A percentile compares a stretch with the other conserved stretches of the same genome.
Conservation (phyloP, 2,329 filamentous ascomycete species). For the Hawksworthiomyces lignivorus region DNA sequence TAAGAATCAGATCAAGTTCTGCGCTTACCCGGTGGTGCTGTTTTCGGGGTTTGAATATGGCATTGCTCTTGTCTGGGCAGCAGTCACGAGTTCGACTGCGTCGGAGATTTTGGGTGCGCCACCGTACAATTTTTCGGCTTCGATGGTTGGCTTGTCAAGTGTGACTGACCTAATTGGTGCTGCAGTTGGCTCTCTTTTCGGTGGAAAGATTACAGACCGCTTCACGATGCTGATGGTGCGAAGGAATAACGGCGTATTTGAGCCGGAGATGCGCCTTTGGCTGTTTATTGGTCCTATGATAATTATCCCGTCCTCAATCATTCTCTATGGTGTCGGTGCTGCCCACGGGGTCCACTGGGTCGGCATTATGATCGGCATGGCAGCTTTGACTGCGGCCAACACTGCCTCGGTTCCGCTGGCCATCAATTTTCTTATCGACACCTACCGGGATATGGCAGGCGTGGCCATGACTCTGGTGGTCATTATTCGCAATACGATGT, state of each 20-base stretch:
- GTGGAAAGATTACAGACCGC: no score
- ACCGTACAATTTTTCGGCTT: background rate
- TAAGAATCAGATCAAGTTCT: no score
- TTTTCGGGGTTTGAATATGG: no score
- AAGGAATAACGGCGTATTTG: conserved; percentile 17
- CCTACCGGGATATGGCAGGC: conserved; percentile 23
- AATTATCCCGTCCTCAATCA: conserved; percentile 14
- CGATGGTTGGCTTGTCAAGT: no score
- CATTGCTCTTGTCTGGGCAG: background rate
- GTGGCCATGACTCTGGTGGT: background rate
- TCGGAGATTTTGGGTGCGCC: background rate
- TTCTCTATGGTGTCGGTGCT: conserved; percentile 20
- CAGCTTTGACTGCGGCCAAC: background rate
- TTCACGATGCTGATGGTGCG: conserved; percentile 16
- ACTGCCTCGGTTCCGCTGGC: conserved; percentile 12
- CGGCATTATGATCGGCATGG: conserved; percentile 18
- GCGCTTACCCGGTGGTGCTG: no score
- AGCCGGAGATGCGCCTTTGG: conserved; percentile 18
- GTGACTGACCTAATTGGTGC: no score
- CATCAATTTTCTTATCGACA: conserved; percentile 24
- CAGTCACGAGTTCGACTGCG: background rate
- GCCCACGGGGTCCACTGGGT: conserved; percentile 25
- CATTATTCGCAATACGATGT: conserved; percentile 4
- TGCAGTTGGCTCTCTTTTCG: no score
- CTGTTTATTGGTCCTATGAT: conserved; percentile 15